A percentile compares a stretch with the other conserved stretches of the same genome.
Evolutionary conservation across 2,329 filamentous ascomycete genomes (phyloP).

Genomic region (Incumbomyces delicatus): DNA sequence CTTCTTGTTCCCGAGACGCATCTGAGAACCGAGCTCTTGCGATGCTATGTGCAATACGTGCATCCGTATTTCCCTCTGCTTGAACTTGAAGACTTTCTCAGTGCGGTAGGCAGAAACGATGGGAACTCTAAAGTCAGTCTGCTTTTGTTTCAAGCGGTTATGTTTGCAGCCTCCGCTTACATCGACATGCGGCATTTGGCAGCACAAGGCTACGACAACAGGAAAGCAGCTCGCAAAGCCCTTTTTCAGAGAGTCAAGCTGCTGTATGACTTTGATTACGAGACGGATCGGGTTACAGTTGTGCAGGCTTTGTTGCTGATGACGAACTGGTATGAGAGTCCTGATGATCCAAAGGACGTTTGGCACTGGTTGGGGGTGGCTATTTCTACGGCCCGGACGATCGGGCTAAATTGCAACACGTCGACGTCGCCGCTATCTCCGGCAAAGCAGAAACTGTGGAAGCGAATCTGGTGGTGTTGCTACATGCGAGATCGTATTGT

Average conservation of each 20-base stretch:
- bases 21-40: constrained; percentile 71
- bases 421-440: constrained; percentile 55
- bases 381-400: constrained; percentile 84
- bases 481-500: constrained; percentile 92
- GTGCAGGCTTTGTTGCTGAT: constrained; percentile 83
- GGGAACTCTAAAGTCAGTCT: constrained; percentile 66
- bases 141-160: constrained; percentile 83
- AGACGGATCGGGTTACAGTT: constrained; percentile 76
- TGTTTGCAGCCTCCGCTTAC: constrained; percentile 87
- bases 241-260: constrained; percentile 78
- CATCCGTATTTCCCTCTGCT: constrained; percentile 90
- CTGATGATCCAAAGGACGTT: constrained; percentile 93
- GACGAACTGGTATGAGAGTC: constrained; percentile 97
- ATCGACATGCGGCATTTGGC: constrained; percentile 69
- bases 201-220: constrained; percentile 64
- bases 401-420: constrained; percentile 82
- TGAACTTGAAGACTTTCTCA: constrained; percentile 53
- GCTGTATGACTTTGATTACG: constrained; percentile 92
- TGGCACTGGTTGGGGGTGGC: constrained; percentile 99
- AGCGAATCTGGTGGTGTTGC: constrained; percentile 95
- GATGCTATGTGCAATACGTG: constrained; percentile 77
- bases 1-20: constrained; percentile 60
- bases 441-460: constrained; percentile 74
- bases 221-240: constrained; percentile 73
- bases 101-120: constrained; percentile 53